phyloP scores from a whole-genome alignment of 371 early-diverging fungal species.

The Mucor lusitanicus region DNA sequence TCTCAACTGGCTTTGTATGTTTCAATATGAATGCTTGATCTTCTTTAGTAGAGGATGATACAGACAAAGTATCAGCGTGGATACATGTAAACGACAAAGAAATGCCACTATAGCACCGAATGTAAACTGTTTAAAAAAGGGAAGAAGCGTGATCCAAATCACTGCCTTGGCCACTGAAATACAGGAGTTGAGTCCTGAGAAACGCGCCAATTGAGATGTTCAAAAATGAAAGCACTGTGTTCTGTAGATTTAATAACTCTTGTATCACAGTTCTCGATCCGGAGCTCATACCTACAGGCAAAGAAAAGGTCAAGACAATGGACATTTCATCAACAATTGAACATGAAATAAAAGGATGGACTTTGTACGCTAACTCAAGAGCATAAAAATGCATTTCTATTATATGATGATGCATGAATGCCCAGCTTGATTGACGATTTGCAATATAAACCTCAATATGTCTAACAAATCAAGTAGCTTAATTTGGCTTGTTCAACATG shows the following conservation, averaged over 20 bases:
- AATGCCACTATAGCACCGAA: too few species aligned
- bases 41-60: too few species aligned
- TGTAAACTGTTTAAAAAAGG: too few species aligned
- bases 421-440: neutral
- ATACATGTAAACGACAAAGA: too few species aligned
- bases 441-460: neutral
- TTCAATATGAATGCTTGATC: too few species aligned
- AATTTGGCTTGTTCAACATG: slow-evolving; percentile 4
- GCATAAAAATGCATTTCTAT: neutral
- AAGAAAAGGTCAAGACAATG: neutral
- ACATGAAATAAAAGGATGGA: neutral
- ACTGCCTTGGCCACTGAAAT: too few species aligned
- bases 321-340: neutral
- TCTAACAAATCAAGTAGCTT: neutral
- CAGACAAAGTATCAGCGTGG: too few species aligned
- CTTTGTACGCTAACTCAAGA: neutral
- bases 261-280: neutral
- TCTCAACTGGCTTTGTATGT: too few species aligned
- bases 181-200: neutral
- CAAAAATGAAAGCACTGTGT: neutral
- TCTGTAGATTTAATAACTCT: neutral
- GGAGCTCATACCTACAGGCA: neutral
- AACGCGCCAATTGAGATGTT: neutral
- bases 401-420: neutral
- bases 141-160: too few species aligned